Base-by-base conservation (phyloP, 2,329 filamentous ascomycete genomes). In the Botrytis pseudocinerea region DNA sequence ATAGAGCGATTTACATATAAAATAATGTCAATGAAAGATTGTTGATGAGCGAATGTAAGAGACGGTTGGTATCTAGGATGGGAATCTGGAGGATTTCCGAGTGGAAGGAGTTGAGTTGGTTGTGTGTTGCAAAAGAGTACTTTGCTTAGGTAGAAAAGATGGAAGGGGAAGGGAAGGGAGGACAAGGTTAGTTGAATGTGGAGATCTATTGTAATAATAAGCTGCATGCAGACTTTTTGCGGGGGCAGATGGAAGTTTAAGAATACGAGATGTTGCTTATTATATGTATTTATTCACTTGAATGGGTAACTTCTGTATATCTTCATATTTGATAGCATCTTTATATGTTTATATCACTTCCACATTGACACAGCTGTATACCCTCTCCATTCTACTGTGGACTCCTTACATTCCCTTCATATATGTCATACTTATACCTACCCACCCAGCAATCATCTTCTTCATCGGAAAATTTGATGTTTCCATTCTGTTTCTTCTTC, bases 21-120 rank as follows among this genome's bases (percentile, higher is more conserved):
- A 40, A 54, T 25, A 40, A 51, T 48, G 69, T 22, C 10, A 22
- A 63, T 25, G n/a, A 70, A 48, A 6, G 57, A 63, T n/a, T 38
- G 40, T 51, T 25, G 38, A 48, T 61, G 51, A 70, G 46, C 28
- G 68, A 70, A 38, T 44, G 68, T 62, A 14, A 44, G 48, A n/a
- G 10, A n/a, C 40, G 46, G 68, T 38, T 61, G 68, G 68, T 28
- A 18, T 20, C 8, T 4, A 5, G 12, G 25, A 38, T 38, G 2
- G 25, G 12, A 54, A 6, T 16, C 48, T n/a, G 44, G 40, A 66
- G 63, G 44, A 38, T 38, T 51, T 9, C 25, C 5, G 25, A 54
- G 48, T 54, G 48, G 32, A 25, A 51, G 42, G 44, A 40, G 63
- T 44, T 59, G 44, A 40, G 63, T 44, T 59, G 54, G 14, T 66